Percentiles rank a stretch among this genome's conserved stretches.
These are phyloP conservation scores for Kondoa malvinella DNA, from an alignment of 768 basidiomycete species.

Conservation along the genomic window DNA sequence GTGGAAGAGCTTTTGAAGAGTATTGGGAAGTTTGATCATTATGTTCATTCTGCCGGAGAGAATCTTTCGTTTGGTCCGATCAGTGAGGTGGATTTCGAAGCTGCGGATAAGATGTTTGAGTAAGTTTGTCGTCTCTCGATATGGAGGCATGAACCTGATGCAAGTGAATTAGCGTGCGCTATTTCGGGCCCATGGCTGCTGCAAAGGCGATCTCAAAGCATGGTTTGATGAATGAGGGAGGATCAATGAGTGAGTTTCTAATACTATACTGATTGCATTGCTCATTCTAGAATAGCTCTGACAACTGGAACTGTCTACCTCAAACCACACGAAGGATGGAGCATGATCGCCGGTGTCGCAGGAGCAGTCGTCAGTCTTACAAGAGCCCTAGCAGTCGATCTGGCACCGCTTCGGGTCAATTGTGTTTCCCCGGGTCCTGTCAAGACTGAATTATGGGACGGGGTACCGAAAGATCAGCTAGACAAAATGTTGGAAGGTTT, in stretches of 20 bases:
- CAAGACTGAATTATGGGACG: not conserved
- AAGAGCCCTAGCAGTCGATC: not conserved
- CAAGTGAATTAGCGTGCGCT: not conserved
- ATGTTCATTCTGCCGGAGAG: not conserved
- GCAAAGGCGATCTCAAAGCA: not conserved
- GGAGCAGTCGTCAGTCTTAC: not conserved
- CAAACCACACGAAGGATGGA: not conserved
- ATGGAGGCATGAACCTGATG: not conserved
- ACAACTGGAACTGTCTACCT: not conserved
- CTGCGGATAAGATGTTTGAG: not conserved
- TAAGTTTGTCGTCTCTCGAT: not conserved
- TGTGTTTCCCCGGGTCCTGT: not conserved
- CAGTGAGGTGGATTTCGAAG: not conserved
- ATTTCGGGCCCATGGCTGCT: not conserved
- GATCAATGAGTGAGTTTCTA: not conserved
- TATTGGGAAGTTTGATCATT: not conserved
- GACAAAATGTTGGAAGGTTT: not conserved
- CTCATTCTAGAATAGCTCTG: not conserved
- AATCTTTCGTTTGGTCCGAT: not conserved
- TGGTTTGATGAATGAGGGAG: not conserved
- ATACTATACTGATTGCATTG: not conserved
- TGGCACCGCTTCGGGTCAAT: not conserved
- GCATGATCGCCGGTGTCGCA: not conserved
- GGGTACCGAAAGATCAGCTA: not conserved
- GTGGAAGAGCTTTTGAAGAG: not conserved